Evolutionary conservation across 371 early-diverging fungal species (phyloP), one percentile per base, ranked within the genome.

Genomic region (Mucor indicus): DNA sequence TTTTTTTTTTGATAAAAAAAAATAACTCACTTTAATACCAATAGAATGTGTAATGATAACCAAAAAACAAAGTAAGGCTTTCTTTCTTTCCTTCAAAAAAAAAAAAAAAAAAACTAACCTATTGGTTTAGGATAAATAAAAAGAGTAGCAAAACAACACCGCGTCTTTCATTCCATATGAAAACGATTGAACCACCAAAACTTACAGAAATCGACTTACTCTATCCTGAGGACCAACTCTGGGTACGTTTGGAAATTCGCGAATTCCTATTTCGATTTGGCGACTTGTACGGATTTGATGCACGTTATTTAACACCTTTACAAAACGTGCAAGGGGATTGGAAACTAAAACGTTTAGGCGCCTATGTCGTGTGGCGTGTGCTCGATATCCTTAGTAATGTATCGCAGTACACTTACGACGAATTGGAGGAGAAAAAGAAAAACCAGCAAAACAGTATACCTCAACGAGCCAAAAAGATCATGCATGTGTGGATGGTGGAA

Each of bases 301-400:
- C 43, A 16, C 47, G 62, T 20, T 46, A 46, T 3, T 30, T 64
- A 1, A 24, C 36, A 3, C 53, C 47, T 38, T 19, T 70, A 22
- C 75, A 74, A 22, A 70, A 74, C 27, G 66, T 57, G 1, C 71
- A 74, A 39, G 64, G 71, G 10, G 68, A 74, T 22, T 74, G 75
- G 75, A 54, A 63, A 2, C 42, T 63, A 4, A 62, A 66, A 22
- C 55, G 61, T 30, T 23, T 72, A 19, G 52, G 60, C 6, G 60
- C 54, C 2, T 38, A 50, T 29, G 15, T 64, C 8, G 63, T 62
- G 0, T 65, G 52, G 55, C 37, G 48, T 10, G 42, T 27, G 7
- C 20, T 65, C 3, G 21, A 13, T 3, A 38, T 46, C 4, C 4
- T 60, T 5, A 52, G 40, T 32, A 23, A 45, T 11, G 15, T 40